A percentile compares a stretch with the other conserved stretches of the same genome.
Evolutionary conservation across 2,329 filamentous ascomycete species (phyloP).

Genomic region (Pestalotiopsis sp.): DNA sequence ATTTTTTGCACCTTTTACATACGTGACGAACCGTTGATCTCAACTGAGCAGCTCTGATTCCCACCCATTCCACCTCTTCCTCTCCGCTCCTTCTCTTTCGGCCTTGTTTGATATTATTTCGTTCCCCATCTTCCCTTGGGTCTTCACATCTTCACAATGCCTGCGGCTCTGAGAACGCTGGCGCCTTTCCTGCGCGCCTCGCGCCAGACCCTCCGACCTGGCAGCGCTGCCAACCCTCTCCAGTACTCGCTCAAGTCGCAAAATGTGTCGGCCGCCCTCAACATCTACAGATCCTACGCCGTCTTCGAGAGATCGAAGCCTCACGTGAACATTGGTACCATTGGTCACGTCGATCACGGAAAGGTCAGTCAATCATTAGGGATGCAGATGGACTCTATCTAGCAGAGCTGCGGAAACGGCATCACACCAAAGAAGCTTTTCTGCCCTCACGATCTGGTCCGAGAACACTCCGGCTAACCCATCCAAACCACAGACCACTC

Average conservation of each 20-base stretch:
- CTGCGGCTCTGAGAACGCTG: constrained; percentile 76
- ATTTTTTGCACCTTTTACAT: not conserved
- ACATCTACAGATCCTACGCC: constrained; percentile 67
- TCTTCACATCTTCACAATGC: constrained; percentile 61
- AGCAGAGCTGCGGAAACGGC: not conserved
- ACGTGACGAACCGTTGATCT: not conserved
- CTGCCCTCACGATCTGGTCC: not conserved
- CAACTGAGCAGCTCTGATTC: not conserved
- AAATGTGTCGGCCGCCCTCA: constrained; percentile 65
- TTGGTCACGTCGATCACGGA: constrained; percentile 99
- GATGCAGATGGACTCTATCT: not conserved
- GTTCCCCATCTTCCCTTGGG: constrained; percentile 1
- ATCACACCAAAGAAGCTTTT: not conserved
- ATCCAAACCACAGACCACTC: constrained; percentile 72
- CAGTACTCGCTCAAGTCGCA: constrained; percentile 68
- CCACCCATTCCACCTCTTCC: not conserved
- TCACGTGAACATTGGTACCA: constrained; percentile 99
- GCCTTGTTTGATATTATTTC: not conserved
- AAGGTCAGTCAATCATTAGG: constrained; percentile 66
- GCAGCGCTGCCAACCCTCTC: constrained; percentile 73
- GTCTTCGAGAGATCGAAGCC: constrained; percentile 90
- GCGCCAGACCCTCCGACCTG: constrained; percentile 71
- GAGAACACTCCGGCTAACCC: constrained; percentile 9
- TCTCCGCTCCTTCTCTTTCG: constrained; percentile 4
- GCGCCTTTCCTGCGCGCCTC: constrained; percentile 82